phyloP scores from a whole-genome alignment of 2,329 filamentous ascomycete genomes.

The Apiospora koreana region DNA sequence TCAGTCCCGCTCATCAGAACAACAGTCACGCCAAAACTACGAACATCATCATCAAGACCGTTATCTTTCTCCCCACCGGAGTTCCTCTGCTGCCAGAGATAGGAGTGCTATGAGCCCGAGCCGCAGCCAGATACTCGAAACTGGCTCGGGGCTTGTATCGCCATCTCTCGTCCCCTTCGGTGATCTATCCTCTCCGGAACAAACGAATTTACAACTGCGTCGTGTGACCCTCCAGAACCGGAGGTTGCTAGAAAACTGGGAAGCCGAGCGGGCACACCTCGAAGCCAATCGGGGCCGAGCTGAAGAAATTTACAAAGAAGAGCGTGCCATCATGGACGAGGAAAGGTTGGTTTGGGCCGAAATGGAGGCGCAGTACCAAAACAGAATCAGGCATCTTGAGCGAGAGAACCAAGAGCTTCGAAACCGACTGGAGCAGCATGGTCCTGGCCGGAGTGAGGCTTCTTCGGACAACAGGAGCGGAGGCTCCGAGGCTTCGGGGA shows the following conservation, averaged over 20 bases:
- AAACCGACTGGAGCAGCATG: neutral
- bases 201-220: conserved; percentile 22
- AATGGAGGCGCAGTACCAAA: conserved; percentile 37
- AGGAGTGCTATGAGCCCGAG: conserved; percentile 23
- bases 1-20: neutral
- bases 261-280: conserved; percentile 53
- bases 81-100: conserved; percentile 25
- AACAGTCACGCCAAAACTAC: neutral
- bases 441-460: neutral
- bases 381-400: conserved; percentile 20
- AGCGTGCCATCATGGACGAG: conserved; percentile 54
- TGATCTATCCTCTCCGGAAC: conserved; percentile 19
- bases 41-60: conserved; percentile 11
- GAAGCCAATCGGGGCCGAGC: conserved; percentile 55
- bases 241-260: conserved; percentile 48
- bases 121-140: conserved; percentile 13
- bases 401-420: conserved; percentile 28
- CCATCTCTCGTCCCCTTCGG: conserved; percentile 19
- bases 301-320: conserved; percentile 57
- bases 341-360: conserved; percentile 48
- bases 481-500: conserved; percentile 15
- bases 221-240: conserved; percentile 26
- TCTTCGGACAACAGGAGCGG: conserved; percentile 19
- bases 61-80: conserved; percentile 27
- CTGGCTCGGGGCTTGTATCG: conserved; percentile 12